These are phyloP conservation scores for Diaporthe australafricana DNA, from an alignment of 2,329 filamentous ascomycete genomes.

Conservation along the genomic window DNA sequence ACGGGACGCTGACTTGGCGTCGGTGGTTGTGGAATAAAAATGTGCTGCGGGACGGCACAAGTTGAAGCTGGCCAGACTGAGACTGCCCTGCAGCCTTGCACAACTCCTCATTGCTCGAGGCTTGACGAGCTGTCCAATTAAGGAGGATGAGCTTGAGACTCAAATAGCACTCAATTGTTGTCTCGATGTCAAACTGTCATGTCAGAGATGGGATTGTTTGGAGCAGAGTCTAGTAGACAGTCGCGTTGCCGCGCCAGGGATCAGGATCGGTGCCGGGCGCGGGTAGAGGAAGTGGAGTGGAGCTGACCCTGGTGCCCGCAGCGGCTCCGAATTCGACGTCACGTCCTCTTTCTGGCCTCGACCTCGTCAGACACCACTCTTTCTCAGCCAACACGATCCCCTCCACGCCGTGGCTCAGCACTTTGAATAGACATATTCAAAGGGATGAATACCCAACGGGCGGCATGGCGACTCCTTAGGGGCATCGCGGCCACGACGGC, in stretches of 20 bases:
- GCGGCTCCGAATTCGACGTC: constrained; percentile 34
- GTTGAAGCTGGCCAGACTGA: neutral
- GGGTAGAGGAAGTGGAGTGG: neutral
- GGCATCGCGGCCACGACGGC: constrained; percentile 45
- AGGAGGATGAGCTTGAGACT: neutral
- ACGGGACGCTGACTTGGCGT: neutral
- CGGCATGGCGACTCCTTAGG: constrained; percentile 49
- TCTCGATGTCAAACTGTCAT: neutral
- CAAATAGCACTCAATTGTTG: neutral
- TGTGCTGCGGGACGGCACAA: neutral
- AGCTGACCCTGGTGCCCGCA: neutral
- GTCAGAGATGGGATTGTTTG: neutral
- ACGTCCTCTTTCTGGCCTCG: constrained; percentile 14
- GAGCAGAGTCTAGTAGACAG: neutral
- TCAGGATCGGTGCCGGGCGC: neutral
- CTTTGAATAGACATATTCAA: neutral
- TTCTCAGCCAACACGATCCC: neutral
- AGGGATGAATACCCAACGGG: constrained; percentile 51
- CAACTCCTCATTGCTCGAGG: constrained; percentile 15
- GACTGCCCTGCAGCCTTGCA: constrained; percentile 16
- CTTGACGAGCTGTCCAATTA: neutral
- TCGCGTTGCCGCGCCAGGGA: constrained; percentile 9
- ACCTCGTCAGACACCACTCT: constrained; percentile 1
- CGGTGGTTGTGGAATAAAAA: constrained; percentile 24
- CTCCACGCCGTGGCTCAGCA: constrained; percentile 2